Conservation (phyloP, 495 filamentous ascomycete genomes). For the Penicillium riverlandense region DNA sequence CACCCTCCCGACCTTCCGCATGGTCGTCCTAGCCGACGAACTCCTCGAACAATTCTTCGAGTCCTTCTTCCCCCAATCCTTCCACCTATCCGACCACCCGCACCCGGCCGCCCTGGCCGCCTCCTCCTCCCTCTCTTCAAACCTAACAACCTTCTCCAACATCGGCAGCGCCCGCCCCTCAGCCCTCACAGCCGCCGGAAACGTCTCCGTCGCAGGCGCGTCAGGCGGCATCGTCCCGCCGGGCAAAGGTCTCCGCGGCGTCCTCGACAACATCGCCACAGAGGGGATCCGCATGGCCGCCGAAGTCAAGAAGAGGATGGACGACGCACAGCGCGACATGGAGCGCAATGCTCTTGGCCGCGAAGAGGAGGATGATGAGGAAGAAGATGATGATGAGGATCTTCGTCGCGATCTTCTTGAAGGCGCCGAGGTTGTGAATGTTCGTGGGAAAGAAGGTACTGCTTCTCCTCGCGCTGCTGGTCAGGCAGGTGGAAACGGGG, state of each 20-base stretch:
- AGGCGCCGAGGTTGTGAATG: slow-evolving; percentile 34
- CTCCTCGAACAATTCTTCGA: slow-evolving; percentile 95
- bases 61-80: slow-evolving; percentile 64
- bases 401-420: slow-evolving; percentile 60
- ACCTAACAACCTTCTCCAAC: slow-evolving; percentile 74
- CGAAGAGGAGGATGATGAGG: slow-evolving; percentile 73
- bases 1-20: slow-evolving; percentile 95
- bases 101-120: slow-evolving; percentile 33
- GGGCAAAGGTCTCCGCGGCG: slow-evolving; percentile 73
- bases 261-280: slow-evolving; percentile 92
- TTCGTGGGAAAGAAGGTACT: slow-evolving; percentile 21
- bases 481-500: not conserved
- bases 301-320: slow-evolving; percentile 85
- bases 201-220: slow-evolving; percentile 34
- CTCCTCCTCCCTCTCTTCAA: slow-evolving; percentile 60
- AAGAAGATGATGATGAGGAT: slow-evolving; percentile 48
- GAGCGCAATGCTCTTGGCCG: slow-evolving; percentile 68
- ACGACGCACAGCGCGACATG: slow-evolving; percentile 80
- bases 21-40: slow-evolving; percentile 96
- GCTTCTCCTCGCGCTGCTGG: slow-evolving; percentile 9
- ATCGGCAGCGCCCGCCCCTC: slow-evolving; percentile 47
- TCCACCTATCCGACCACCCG: slow-evolving; percentile 51
- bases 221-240: slow-evolving; percentile 52
- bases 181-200: slow-evolving; percentile 26
- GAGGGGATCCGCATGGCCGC: slow-evolving; percentile 93